phyloP scores from a whole-genome alignment of 2,329 filamentous ascomycete species.

The Fusarium hainanense region DNA sequence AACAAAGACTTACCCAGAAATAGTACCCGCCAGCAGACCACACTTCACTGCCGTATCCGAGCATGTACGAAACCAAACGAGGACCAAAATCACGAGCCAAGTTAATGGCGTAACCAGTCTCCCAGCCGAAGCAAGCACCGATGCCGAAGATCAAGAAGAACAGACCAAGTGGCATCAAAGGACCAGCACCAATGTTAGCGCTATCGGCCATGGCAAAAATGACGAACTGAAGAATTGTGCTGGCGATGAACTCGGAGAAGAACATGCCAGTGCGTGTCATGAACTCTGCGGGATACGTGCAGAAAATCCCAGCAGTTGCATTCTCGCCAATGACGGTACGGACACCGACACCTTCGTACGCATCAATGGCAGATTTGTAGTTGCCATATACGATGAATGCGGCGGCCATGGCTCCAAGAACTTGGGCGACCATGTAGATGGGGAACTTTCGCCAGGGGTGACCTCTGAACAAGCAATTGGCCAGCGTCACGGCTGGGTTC shows the following conservation, averaged over 20 bases:
- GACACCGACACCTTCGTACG: conserved; percentile 70
- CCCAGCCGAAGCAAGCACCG: conserved; percentile 78
- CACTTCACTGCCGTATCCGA: conserved; percentile 75
- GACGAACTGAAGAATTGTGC: conserved; percentile 74
- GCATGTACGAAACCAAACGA: conserved; percentile 71
- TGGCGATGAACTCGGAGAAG: conserved; percentile 78
- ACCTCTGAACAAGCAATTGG: conserved; percentile 74
- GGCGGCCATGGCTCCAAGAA: conserved; percentile 74
- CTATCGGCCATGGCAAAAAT: conserved; percentile 76
- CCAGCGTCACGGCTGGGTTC: conserved; percentile 77
- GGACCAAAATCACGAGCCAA: conserved; percentile 78
- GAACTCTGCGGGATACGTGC: conserved; percentile 76
- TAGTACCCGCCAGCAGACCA: conserved; percentile 77
- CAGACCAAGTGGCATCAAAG: conserved; percentile 67
- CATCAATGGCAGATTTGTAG: conserved; percentile 72
- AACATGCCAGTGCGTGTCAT: conserved; percentile 75
- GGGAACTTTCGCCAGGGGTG: conserved; percentile 77
- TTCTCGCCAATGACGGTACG: conserved; percentile 70
- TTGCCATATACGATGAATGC: conserved; percentile 71
- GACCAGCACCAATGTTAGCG: conserved; percentile 66
- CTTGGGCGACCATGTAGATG: conserved; percentile 72
- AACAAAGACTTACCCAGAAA: conserved; percentile 68
- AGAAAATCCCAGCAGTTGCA: conserved; percentile 76
- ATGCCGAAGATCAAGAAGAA: conserved; percentile 81
- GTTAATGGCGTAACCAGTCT: conserved; percentile 82